A percentile compares a stretch with the other conserved stretches of the same genome.
Evolutionary conservation across 1,139 yeast species (phyloP).

Genomic region (Ogataea hybrid): DNA sequence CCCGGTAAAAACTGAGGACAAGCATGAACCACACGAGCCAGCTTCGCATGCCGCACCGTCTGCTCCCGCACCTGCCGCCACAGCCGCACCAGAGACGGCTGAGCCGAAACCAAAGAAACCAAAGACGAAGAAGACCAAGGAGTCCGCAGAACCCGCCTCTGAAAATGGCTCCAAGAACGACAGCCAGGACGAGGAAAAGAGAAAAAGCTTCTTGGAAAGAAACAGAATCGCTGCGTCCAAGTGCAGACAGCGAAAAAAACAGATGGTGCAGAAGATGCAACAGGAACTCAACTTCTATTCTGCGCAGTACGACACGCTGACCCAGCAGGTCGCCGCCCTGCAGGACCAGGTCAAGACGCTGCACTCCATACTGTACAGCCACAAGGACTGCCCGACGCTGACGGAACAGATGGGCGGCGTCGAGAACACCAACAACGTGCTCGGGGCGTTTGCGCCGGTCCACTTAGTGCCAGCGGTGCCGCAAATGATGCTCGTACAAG

Average conservation of each 20-base stretch:
- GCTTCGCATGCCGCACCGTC: background rate
- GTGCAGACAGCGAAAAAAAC: conserved; percentile 79
- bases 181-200: conserved; percentile 60
- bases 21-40: background rate
- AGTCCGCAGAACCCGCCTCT: background rate
- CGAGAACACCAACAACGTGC: conserved; percentile 27
- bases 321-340: conserved; percentile 54
- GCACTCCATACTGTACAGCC: conserved; percentile 38
- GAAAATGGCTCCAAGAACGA: conserved; percentile 1
- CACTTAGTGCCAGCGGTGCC: conserved; percentile 11
- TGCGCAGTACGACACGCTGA: conserved; percentile 66
- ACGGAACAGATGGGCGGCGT: conserved; percentile 33
- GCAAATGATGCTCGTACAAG: conserved; percentile 3
- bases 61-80: background rate
- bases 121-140: conserved; percentile 24
- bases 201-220: conserved; percentile 75
- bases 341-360: conserved; percentile 58
- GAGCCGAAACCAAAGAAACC: conserved; percentile 8
- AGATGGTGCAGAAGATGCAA: conserved; percentile 80
- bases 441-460: conserved; percentile 30
- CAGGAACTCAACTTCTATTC: conserved; percentile 68
- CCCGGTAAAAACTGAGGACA: conserved; percentile 2
- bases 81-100: background rate
- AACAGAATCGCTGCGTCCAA: conserved; percentile 74
- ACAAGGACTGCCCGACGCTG: conserved; percentile 33